Evolutionary conservation across 2,329 filamentous ascomycete species (phyloP).

Genomic region (Colletotrichum noveboracense): DNA sequence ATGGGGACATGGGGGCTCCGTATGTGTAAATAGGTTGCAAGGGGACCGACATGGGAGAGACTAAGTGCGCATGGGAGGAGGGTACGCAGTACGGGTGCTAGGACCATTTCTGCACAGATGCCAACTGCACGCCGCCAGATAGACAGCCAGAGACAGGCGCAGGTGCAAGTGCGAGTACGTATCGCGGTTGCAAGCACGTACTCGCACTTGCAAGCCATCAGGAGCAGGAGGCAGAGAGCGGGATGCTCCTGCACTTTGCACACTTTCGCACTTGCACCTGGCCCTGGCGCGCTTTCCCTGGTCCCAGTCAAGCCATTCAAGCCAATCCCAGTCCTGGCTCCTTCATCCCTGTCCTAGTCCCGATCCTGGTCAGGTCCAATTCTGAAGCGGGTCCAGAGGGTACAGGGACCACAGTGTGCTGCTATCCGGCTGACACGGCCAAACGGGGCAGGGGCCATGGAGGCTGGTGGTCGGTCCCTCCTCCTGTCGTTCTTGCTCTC

Average conservation of each 20-base stretch:
- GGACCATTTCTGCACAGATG: conserved; percentile 13
- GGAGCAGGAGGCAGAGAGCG: not conserved
- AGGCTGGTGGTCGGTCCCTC: conserved; percentile 4
- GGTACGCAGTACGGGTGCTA: not conserved
- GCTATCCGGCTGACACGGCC: not conserved
- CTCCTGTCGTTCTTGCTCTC: not conserved
- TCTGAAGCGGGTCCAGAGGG: not conserved
- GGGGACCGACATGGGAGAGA: not conserved
- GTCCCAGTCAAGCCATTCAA: not conserved
- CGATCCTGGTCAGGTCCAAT: conserved; percentile 1
- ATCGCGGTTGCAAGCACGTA: not conserved
- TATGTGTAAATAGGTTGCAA: conserved; percentile 16
- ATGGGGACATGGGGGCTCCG: conserved; percentile 13
- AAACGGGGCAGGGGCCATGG: not conserved
- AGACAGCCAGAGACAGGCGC: not conserved
- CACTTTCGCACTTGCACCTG: not conserved
- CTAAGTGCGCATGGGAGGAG: not conserved
- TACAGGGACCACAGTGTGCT: conserved; percentile 11
- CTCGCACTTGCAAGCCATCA: conserved; percentile 8
- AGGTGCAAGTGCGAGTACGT: not conserved
- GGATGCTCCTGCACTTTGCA: conserved; percentile 7
- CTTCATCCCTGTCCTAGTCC: not conserved
- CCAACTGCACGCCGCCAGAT: conserved; percentile 13
- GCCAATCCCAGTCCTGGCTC: not conserved
- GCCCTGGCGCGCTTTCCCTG: not conserved